phyloP scores from a whole-genome alignment of 176 grass and related monocot genomes.

The Oryza meridionalis region DNA sequence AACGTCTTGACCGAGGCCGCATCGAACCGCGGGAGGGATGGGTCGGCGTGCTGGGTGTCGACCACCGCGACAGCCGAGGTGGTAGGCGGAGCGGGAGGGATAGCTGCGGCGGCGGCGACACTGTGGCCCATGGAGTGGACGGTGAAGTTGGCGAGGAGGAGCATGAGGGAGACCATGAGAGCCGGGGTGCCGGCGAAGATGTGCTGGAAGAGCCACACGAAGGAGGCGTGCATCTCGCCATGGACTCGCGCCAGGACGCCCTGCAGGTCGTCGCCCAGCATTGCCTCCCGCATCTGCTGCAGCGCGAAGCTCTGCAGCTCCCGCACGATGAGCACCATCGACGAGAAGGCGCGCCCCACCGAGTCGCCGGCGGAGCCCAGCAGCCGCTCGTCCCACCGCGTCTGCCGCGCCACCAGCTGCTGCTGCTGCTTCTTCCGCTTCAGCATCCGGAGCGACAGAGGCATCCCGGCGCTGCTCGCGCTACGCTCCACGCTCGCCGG shows the following conservation, averaged over 20 bases:
- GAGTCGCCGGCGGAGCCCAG: constrained; percentile 57
- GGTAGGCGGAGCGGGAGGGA: constrained; percentile 6
- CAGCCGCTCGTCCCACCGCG: constrained; percentile 55
- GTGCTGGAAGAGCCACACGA: constrained; percentile 98
- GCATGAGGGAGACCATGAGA: constrained; percentile 95
- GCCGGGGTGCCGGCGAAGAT: constrained; percentile 86
- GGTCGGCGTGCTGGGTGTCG: constrained; percentile 34
- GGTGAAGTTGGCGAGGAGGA: constrained; percentile 96
- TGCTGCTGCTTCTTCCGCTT: not conserved
- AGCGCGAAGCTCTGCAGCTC: constrained; percentile 92
- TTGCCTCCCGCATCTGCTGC: constrained; percentile 59
- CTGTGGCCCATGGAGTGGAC: constrained; percentile 78
- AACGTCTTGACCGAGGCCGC: constrained; percentile 49
- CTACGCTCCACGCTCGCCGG: not conserved
- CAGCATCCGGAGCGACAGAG: not conserved
- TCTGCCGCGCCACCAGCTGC: not conserved
- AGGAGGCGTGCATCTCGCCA: constrained; percentile 85
- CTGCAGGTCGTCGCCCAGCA: constrained; percentile 69
- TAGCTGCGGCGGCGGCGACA: constrained; percentile 42
- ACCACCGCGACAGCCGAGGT: constrained; percentile 8
- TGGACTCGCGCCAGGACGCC: constrained; percentile 64
- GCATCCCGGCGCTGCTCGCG: not conserved
- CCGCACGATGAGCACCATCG: constrained; percentile 91
- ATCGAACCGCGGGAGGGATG: constrained; percentile 37
- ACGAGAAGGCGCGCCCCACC: constrained; percentile 84